Evolutionary conservation across 1,284 basidiomycete genomes (phyloP), one percentile per base, ranked within the genome.

Genomic region (Paramarasmius palmivorus): DNA sequence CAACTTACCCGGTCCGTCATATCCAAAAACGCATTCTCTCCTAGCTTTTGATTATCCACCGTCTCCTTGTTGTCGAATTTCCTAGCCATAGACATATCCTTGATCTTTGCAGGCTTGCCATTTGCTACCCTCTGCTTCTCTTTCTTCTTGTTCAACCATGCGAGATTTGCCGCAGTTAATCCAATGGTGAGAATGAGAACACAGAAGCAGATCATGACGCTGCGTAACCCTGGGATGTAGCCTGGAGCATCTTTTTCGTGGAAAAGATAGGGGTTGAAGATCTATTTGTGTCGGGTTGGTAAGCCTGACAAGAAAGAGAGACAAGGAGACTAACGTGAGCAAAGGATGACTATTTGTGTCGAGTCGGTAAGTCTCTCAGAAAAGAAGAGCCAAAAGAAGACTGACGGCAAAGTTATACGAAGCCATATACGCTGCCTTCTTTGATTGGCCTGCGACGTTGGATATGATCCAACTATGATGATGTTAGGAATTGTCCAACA

Each of bases 141-240:
- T 9, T 48, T 48, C 20, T 20, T 12, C 46, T 48, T 48, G 29
- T 48, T 48, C 15, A 48, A 26, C 20, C 20, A 25, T 5, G 26
- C n/a, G 29, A 48, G 46, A 26, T 48, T 32, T 3, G 20, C 12
- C 15, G 46, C 46, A 2, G 23, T 44, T 2, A 44, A 15, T 15
- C n/a, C 20, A 26, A 48, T 20, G 46, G 32, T 17, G 2, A 25
- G 23, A 25, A 48, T 48, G 3, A 48, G 46, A 26, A 48, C 29
- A 20, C 46, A 48, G 46, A 48, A 48, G 22, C 26, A 14, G 20
- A 48, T 48, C 46, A 48, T 48, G 17, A 48, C 46, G 29, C 17
- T 48, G 23, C 46, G 20, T 12, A 48, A 26, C 12, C 46, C 46
- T 3, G 46, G 46, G 26, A 48, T 26, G 29, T 48, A 48, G 20